phyloP scores from a whole-genome alignment of 1,284 basidiomycete species.

The Heliocybe sulcata region DNA sequence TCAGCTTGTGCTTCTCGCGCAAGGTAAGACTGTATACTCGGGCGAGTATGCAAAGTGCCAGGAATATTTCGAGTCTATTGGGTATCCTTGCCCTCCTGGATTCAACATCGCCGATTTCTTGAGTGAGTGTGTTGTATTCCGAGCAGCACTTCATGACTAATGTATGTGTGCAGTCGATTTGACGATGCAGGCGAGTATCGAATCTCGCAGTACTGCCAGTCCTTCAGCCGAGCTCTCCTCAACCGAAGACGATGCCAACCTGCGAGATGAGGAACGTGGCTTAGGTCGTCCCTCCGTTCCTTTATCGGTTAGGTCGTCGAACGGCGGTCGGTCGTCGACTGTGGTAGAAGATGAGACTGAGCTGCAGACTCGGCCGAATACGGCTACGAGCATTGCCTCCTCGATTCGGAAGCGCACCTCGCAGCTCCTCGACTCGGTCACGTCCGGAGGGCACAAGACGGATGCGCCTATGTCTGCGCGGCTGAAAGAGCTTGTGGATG shows the following conservation, averaged over 20 bases:
- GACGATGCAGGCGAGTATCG: constrained; percentile 70
- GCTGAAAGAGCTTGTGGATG: constrained; percentile 68
- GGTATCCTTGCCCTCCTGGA: constrained; percentile 84
- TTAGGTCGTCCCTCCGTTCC: constrained; percentile 20
- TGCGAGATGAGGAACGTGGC: constrained; percentile 58
- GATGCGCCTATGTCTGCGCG: constrained; percentile 20
- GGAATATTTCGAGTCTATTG: constrained; percentile 75
- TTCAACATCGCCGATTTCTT: constrained; percentile 97
- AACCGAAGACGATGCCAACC: constrained; percentile 30
- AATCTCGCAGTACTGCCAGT: constrained; percentile 30
- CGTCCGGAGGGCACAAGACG: constrained; percentile 30
- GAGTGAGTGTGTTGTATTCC: constrained; percentile 45
- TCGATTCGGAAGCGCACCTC: constrained; percentile 74
- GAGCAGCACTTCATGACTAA: neutral
- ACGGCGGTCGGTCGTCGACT: constrained; percentile 19
- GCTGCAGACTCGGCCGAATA: constrained; percentile 36
- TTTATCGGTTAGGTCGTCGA: constrained; percentile 22
- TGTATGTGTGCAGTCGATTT: constrained; percentile 56
- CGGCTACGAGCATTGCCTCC: constrained; percentile 38
- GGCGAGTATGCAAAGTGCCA: constrained; percentile 72
- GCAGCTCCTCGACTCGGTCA: constrained; percentile 65
- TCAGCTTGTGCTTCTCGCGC: constrained; percentile 80
- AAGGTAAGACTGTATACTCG: constrained; percentile 80
- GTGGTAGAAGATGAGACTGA: constrained; percentile 46
- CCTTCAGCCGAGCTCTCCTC: constrained; percentile 27